Evolutionary conservation across 208 protist species (phyloP).

Genomic region (Acanthamoeba royreba): DNA sequence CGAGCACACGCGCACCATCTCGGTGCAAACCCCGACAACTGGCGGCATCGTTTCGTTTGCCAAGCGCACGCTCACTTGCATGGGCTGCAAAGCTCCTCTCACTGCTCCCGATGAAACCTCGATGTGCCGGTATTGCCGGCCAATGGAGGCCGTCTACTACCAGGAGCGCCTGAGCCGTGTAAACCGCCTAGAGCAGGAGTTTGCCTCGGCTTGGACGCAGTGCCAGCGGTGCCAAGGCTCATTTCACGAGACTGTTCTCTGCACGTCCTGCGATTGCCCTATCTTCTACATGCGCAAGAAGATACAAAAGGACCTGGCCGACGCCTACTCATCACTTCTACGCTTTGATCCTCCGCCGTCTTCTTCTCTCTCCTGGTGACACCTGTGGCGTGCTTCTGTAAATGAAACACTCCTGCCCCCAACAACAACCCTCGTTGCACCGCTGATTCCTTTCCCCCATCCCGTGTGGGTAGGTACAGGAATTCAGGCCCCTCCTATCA

Average conservation of each 20-base stretch:
- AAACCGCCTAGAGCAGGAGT: conserved; percentile 93
- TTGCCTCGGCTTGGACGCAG: conserved; percentile 97
- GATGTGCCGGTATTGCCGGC: conserved; percentile 89
- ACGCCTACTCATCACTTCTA: conserved; percentile 90
- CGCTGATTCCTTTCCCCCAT: too few species aligned
- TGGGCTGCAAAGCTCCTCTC: conserved; percentile 89
- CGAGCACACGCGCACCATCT: conserved; percentile 96
- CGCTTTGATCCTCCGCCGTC: conserved; percentile 82
- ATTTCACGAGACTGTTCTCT: conserved; percentile 95
- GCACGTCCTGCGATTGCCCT: conserved; percentile 94
- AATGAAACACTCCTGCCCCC: too few species aligned
- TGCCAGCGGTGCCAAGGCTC: conserved; percentile 98
- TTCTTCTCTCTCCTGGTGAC: not conserved
- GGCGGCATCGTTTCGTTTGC: conserved; percentile 97
- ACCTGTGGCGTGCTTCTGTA: too few species aligned
- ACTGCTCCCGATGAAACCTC: conserved; percentile 60
- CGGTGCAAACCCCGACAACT: conserved; percentile 89
- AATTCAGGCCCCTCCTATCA: too few species aligned
- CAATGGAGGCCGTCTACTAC: conserved; percentile 90
- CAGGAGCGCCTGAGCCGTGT: conserved; percentile 87
- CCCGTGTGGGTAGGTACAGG: too few species aligned
- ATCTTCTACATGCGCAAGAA: conserved; percentile 99
- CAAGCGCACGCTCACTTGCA: conserved; percentile 92
- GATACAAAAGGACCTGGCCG: conserved; percentile 96
- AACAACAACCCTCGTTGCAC: too few species aligned